Evolutionary conservation across 2,329 filamentous ascomycete genomes (phyloP).

Genomic region (Botrytis fabae): DNA sequence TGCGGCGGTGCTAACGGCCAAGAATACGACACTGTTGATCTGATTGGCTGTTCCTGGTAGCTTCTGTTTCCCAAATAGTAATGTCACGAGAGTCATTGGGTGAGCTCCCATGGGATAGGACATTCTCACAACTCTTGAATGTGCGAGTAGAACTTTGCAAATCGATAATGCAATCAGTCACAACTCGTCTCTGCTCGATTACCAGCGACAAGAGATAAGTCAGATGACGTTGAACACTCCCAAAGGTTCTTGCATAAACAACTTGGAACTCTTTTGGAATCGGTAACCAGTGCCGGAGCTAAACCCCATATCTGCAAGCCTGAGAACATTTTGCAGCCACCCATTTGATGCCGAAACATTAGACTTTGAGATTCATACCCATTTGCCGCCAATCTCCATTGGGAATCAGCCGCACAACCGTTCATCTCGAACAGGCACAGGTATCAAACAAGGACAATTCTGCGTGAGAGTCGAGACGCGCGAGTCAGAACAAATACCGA

Average conservation of each 20-base stretch:
- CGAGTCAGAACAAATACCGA: constrained; percentile 1
- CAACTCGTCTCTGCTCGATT: not conserved
- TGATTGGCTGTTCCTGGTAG: not conserved
- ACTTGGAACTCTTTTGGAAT: not conserved
- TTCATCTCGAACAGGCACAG: not conserved
- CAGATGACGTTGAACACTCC: not conserved
- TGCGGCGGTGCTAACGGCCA: not conserved
- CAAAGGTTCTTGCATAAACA: not conserved
- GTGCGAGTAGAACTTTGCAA: not conserved
- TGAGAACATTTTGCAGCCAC: not conserved
- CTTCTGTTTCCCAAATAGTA: not conserved
- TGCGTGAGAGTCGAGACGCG: not conserved
- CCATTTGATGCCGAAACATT: not conserved
- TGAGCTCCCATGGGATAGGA: not conserved
- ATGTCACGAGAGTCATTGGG: not conserved
- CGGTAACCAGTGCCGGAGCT: constrained; percentile 5
- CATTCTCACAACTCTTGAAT: not conserved
- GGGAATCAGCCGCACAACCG: not conserved
- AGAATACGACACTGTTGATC: not conserved
- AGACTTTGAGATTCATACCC: not conserved
- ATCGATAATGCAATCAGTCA: not conserved
- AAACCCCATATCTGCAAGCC: not conserved
- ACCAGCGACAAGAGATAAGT: not conserved
- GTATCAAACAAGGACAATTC: not conserved
- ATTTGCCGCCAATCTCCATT: not conserved